Evolutionary conservation across 176 grass and related monocot genomes (phyloP), one percentile per base, ranked within the genome.

Genomic region (Thalia dealbata): DNA sequence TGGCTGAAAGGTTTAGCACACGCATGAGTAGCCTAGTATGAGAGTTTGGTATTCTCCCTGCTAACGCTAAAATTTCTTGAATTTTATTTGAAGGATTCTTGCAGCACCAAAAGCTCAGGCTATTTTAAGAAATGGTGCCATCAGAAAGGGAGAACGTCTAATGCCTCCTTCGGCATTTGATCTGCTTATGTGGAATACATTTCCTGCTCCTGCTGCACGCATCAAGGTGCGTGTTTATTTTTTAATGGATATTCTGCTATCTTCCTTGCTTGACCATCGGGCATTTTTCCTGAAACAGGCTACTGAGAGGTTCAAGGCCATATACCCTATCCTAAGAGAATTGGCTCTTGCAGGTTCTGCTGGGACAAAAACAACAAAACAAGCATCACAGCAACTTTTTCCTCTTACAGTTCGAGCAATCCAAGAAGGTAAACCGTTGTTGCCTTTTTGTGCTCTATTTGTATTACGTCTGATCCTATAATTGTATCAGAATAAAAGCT

Each of bases 91-190:
- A 73, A 99, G 95, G 66, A 73, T 91, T 84, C 55, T 99, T 18
- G 72, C 85, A 50, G 77, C 73, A 8, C 88, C 86, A 16, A 99
- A 99, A 85, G 78, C 90, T 78, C 82, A 82, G 15, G 60, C 83
- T 59, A 88, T 99, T 79, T 80, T 99, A 75, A 79, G 82, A 67
- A 99, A 95, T 44, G 91, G 90, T 60, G 85, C 90, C 19, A 85
- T 99, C 76, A 86, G 95, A 27, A 99, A 85, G 85, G 95, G 95
- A 70, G 95, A 99, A 67, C 87, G 90, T 22, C 22, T 99, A 46
- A 63, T 99, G 22, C 88, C 95, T 23, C 85, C 95, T 82, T 72
- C 30, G 83, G 73, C 90, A 78, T 75, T 99, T 64, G 95, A 95
- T 55, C 73, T 95, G 60, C 85, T 99, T 69, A 78, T 99, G 90